Evolutionary conservation across 2,329 filamentous ascomycete genomes (phyloP), one percentile per base, ranked within the genome.

Genomic region (Pleoardoris graminearum): DNA sequence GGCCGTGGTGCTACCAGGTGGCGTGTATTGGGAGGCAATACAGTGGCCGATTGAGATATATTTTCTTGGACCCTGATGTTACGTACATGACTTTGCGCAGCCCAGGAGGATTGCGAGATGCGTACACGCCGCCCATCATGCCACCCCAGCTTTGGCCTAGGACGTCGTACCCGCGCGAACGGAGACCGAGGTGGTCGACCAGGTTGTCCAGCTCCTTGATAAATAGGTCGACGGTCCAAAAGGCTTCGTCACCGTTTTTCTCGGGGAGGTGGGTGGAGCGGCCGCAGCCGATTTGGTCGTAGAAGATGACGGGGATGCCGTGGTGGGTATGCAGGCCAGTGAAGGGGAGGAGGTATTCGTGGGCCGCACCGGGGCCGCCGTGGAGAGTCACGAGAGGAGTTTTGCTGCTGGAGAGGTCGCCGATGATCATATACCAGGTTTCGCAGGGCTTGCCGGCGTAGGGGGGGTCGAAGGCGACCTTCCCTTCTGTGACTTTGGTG

Each of bases 241-340:
- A 83, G 0, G 51, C 51, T 1, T 70, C 67, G 42, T 81, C 76
- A 10, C 76, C 75, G 8, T 65, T 65, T 49, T 77, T 79, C 25
- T 80, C 75, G 0, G 61, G 74, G 10, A 82, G 69, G 48, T 77
- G 79, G 0, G 80, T 83, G 3, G 76, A 80, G 12, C 62, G 61
- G 7, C 79, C 81, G 54, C 75, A 77, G 19, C 81, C 80, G 46
- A 83, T 70, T 54, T 83, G 80, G 58, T 84, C 80, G 62, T 83
- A 83, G 61, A 82, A 75, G 23, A 83, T 64, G 2, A 83, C 67
- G 0, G 81, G 77, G 6, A 76, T 73, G 23, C 63, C 61, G 57
- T 73, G 69, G 16, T 71, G 60, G 3, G 58, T 51, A 16, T 73
- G 58, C 3, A 81, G 69, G 33, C 72, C 67, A 0, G 63, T 65